These are phyloP conservation scores for Xylariaceae sp. DNA, from an alignment of 2,329 filamentous ascomycete genomes.

Conservation along the genomic window DNA sequence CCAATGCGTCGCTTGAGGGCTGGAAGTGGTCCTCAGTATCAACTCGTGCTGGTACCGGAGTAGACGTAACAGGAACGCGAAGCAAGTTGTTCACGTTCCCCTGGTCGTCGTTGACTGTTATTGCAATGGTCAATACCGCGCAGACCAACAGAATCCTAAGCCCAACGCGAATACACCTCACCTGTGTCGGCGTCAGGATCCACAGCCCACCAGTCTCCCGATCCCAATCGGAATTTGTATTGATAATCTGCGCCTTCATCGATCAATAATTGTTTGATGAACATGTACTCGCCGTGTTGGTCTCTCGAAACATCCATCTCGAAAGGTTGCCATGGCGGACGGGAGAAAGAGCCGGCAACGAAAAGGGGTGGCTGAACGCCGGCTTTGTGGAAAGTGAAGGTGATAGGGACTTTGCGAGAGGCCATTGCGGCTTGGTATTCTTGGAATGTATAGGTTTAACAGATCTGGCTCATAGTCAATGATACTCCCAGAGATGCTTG, in stretches of 20 bases:
- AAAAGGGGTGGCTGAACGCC: constrained; percentile 65
- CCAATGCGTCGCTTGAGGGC: constrained; percentile 27
- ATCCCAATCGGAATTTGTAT: constrained; percentile 70
- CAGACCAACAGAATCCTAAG: constrained; percentile 7
- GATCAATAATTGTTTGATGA: constrained; percentile 52
- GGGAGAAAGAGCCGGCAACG: constrained; percentile 65
- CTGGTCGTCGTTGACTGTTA: constrained; percentile 36
- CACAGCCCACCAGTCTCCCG: constrained; percentile 66
- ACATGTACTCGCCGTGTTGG: constrained; percentile 52
- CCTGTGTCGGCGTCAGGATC: constrained; percentile 59
- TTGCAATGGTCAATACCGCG: not conserved
- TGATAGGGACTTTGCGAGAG: constrained; percentile 41
- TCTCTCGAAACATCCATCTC: constrained; percentile 59
- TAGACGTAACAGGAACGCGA: no score
- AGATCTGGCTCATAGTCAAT: constrained; percentile 4
- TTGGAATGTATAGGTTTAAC: constrained; percentile 10
- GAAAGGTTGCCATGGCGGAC: constrained; percentile 61
- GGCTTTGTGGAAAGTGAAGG: constrained; percentile 57
- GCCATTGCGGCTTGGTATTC: constrained; percentile 30
- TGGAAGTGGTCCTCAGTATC: no score
- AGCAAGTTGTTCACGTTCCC: constrained; percentile 50
- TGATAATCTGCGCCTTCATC: constrained; percentile 59
- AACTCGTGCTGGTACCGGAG: no score
- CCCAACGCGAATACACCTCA: constrained; percentile 31
- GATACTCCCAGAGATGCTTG: no score